phyloP scores from a whole-genome alignment of 2,329 filamentous ascomycete species.

The Fusarium sterilihyphosum region DNA sequence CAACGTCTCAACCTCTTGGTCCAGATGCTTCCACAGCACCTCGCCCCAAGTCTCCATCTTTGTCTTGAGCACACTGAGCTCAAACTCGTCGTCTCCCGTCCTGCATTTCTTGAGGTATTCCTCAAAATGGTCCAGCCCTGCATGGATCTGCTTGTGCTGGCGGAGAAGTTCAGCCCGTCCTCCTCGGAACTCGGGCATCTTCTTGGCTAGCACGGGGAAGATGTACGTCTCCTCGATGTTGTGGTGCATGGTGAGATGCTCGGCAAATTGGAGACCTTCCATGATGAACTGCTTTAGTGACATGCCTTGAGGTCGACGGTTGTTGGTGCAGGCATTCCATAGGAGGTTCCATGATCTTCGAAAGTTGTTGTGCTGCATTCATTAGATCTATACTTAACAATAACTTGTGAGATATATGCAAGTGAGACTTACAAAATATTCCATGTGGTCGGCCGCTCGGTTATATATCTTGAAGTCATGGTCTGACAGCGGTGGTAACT shows the following conservation, averaged over 20 bases:
- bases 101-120: conserved; percentile 72
- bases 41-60: conserved; percentile 82
- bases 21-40: conserved; percentile 84
- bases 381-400: no score
- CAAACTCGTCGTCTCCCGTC: conserved; percentile 69
- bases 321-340: conserved; percentile 69
- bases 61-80: conserved; percentile 68
- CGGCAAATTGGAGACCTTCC: conserved; percentile 74
- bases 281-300: conserved; percentile 75
- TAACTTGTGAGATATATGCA: background rate
- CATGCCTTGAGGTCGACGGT: conserved; percentile 70
- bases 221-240: conserved; percentile 83
- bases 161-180: conserved; percentile 68
- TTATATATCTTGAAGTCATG: conserved; percentile 77
- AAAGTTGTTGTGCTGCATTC: conserved; percentile 76
- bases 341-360: conserved; percentile 77
- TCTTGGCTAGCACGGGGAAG: conserved; percentile 79
- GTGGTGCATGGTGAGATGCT: conserved; percentile 80
- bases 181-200: conserved; percentile 79
- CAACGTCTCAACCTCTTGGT: conserved; percentile 82
- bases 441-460: conserved; percentile 78
- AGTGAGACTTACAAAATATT: conserved; percentile 68
- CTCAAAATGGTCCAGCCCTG: conserved; percentile 74
- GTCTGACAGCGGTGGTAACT: conserved; percentile 70
- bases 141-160: conserved; percentile 84